Base-by-base conservation (phyloP, 1,139 yeast species). In the Yarrowia galli region DNA sequence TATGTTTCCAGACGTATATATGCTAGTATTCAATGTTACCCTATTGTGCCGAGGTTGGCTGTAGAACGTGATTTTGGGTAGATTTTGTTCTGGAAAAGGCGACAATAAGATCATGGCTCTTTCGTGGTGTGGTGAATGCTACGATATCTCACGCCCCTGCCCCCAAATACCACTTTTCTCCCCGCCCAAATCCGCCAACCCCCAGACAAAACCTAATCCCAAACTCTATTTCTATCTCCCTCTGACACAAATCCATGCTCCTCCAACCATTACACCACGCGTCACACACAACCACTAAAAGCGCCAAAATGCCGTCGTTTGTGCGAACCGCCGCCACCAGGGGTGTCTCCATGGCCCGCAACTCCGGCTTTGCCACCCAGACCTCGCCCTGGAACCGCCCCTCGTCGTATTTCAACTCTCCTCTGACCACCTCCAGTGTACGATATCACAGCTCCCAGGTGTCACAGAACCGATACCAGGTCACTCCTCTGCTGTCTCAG, bases 321-420 rank as follows among this genome's bases (percentile, higher is more conserved):
- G 42, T 58, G 38, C 49, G 64, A 8, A n/a, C 64, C 9, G 63
- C 63, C 2, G 64, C 64, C 64, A 23, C 35, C 64, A 18, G 64
- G 42, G 64, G 64, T 18, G 51, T 58, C 12, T 5, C 46, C 49
- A 58, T 58, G 64, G 49, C 64, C 22, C 51, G 64, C 2, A n/a
- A 28, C 51, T 38, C 45, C n/a, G 22, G 23, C 2, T 25, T 56
- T 6, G 49, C 32, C 20, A 2, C 42, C 12, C 46, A 38, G 7
- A 28, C 42, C 32, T 32, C 51, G 15, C 40, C 49, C 42, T 58
- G 64, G 64, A 43, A 20, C 25, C 25, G 46, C 3, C 64, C 64
- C 10, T 16, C 64, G 5, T 43, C 51, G 10, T 58, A 18, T 25
- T 43, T 58, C 64, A 58, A 58, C 64, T 58, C 64, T 23, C 64